Evolutionary conservation across 2,329 filamentous ascomycete species (phyloP).

Genomic region (Pestalotiopsis sp.): DNA sequence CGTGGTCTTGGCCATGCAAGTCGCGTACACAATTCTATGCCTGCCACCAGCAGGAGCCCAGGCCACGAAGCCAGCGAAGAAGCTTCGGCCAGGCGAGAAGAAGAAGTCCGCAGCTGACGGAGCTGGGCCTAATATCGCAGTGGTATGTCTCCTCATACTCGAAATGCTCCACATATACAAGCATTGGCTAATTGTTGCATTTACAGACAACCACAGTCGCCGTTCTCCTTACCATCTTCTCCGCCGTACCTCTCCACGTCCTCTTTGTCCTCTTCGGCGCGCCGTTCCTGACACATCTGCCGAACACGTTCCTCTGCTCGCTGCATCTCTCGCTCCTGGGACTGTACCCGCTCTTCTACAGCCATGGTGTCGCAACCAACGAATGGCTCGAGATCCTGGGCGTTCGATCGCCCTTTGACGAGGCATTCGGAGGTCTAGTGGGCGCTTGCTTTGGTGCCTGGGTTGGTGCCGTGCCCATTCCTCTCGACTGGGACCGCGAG

Average conservation of each 20-base stretch:
- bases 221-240: slow-evolving; percentile 49
- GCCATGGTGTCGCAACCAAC: slow-evolving; percentile 72
- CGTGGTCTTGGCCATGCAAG: slow-evolving; percentile 64
- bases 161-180: neutral
- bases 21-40: slow-evolving; percentile 60
- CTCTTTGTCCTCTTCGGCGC: slow-evolving; percentile 87
- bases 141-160: slow-evolving; percentile 38
- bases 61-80: slow-evolving; percentile 42
- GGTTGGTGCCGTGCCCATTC: slow-evolving; percentile 93
- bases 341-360: slow-evolving; percentile 80
- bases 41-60: slow-evolving; percentile 60
- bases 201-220: slow-evolving; percentile 69
- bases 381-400: slow-evolving; percentile 73
- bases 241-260: slow-evolving; percentile 44
- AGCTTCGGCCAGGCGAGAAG: slow-evolving; percentile 52
- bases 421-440: slow-evolving; percentile 78
- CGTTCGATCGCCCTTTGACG: slow-evolving; percentile 72
- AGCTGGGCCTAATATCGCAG: slow-evolving; percentile 43
- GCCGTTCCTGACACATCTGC: slow-evolving; percentile 77
- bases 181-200: neutral
- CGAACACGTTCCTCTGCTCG: slow-evolving; percentile 77
- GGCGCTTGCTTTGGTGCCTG: slow-evolving; percentile 82
- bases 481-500: slow-evolving; percentile 96
- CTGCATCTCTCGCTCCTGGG: slow-evolving; percentile 79
- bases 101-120: slow-evolving; percentile 47